Base-by-base conservation (phyloP, 225 moss, liverwort and hornwort species). In the Marchantia paleacea region DNA sequence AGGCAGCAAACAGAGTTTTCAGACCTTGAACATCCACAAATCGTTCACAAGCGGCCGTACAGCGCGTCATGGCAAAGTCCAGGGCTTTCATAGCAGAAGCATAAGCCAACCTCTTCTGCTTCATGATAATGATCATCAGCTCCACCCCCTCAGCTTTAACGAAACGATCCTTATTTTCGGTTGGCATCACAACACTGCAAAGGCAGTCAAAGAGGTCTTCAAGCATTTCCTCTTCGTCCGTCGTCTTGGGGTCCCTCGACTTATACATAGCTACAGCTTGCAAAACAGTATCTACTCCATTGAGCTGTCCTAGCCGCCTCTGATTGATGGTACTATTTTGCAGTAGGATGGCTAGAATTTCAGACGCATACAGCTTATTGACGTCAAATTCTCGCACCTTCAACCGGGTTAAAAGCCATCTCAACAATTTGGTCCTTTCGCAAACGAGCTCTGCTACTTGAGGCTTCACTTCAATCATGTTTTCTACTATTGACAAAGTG, bases 81-180 rank as follows among this genome's bases (percentile, higher is more conserved):
- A 95, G 85, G 75, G 97, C 94, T 88, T 94, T 99, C 97, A 99
- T 91, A 13, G 97, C 97, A 72, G 97, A 93, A 60, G 88, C 91
- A 76, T 95, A 95, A 1, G 97, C 95, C 79, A 95, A 86, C 77
- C 91, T 91, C 87, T 94, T 95, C 76, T 99, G 93, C 89, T 95
- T 95, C 95, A 95, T 99, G 22, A 95, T 99, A 75, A 99, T 99
- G 19, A 99, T 95, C 93, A 95, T 99, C 30, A 95, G 91, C 80
- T 99, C 93, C 51, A 95, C 95, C 28, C 95, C 95, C 83, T 95
- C 95, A 68, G 97, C 91, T 82, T 99, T 99, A 47, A 99, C 97
- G 81, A 99, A 95, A 70, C 95, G 93, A 69, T 93, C 97, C 82
- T 99, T 99, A 77, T 95, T 99, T 73, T 97, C 97, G 73, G 82